Evolutionary conservation across 2,329 filamentous ascomycete genomes (phyloP).

Genomic region (Talaromyces sp.): DNA sequence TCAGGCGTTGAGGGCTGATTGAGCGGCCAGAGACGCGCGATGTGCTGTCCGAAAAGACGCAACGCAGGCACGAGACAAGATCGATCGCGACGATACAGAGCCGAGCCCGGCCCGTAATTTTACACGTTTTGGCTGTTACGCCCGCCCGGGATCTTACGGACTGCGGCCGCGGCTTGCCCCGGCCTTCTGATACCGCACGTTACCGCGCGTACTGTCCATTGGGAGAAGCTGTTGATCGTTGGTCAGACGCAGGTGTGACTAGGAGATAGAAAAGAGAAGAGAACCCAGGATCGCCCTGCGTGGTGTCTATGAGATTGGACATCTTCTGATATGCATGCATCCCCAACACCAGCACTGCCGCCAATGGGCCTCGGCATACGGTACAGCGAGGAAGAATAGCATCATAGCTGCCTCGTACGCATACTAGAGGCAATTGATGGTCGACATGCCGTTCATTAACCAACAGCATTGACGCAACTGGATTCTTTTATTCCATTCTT

Average conservation of each 20-base stretch:
- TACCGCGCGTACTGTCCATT: neutral
- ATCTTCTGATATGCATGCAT: neutral
- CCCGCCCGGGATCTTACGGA: neutral
- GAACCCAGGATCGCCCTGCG: neutral
- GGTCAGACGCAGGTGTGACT: no score
- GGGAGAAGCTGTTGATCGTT: neutral
- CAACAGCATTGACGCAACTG: neutral
- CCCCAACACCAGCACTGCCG: neutral
- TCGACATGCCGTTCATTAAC: neutral
- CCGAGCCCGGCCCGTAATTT: neutral
- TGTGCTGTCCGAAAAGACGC: neutral
- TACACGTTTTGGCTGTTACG: neutral
- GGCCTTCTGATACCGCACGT: neutral
- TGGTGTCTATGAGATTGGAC: neutral
- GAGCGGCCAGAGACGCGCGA: neutral
- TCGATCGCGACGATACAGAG: neutral
- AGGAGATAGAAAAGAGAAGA: neutral
- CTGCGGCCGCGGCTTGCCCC: neutral
- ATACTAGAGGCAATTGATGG: neutral
- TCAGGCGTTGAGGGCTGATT: neutral
- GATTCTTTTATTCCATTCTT: neutral
- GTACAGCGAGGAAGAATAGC: neutral
- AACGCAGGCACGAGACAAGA: neutral
- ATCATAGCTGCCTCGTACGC: neutral
- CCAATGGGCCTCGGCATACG: neutral